Percentiles rank a stretch among this genome's conserved stretches.
phyloP scores from a whole-genome alignment of 129 eudicot genomes.

The Lonicera japonica region DNA sequence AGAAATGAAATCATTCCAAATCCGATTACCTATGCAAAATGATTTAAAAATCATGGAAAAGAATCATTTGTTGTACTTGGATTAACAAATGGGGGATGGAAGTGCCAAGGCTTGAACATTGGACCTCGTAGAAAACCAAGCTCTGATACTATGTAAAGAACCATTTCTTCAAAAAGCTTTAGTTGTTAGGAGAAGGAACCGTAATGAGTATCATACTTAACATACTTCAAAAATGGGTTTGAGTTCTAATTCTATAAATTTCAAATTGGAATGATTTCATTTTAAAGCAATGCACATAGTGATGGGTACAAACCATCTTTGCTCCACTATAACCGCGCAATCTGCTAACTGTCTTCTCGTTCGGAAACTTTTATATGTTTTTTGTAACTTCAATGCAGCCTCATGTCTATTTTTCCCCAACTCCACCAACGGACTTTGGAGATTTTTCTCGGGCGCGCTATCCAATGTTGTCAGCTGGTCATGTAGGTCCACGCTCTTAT shows the following conservation, averaged over 20 bases:
- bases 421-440: slow-evolving; percentile 8
- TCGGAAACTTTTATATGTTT: slow-evolving; percentile 82
- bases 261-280: not conserved
- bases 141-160: too few relatives aligned
- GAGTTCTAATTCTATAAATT: not conserved
- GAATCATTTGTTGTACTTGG: too few relatives aligned
- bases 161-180: too few relatives aligned
- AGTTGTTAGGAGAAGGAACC: too few relatives aligned
- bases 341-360: slow-evolving; percentile 84
- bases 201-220: too few relatives aligned
- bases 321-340: slow-evolving; percentile 93
- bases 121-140: too few relatives aligned
- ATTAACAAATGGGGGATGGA: too few relatives aligned
- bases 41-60: too few relatives aligned
- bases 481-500: not conserved
- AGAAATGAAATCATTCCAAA: not conserved
- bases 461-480: not conserved
- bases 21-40: not conserved
- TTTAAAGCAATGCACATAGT: not conserved
- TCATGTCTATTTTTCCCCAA: slow-evolving; percentile 29
- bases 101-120: too few relatives aligned
- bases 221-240: not conserved
- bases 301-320: slow-evolving; percentile 51
- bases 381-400: slow-evolving; percentile 81
- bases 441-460: not conserved